Evolutionary conservation across 2,329 filamentous ascomycete species (phyloP), one percentile per base, ranked within the genome.

Genomic region (Chalaropsis ovoidea): DNA sequence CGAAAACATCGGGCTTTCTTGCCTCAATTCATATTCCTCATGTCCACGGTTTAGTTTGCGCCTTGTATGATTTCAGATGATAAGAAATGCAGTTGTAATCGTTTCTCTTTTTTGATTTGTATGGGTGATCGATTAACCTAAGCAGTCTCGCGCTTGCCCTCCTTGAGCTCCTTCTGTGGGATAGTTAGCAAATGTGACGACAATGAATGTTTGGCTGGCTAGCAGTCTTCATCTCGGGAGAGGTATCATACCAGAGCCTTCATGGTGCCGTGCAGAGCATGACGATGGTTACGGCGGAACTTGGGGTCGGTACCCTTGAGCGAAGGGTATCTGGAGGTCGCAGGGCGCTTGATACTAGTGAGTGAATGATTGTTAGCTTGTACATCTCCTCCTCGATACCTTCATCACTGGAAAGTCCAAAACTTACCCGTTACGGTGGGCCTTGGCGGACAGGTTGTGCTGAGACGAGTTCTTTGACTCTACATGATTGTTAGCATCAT

Each of bases 401-500:
- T 47, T 60, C 47, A 15, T 52, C 47, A 13, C 19, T 11, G 19
- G 15, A 35, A 60, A 63, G 39, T 39, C 47, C 49, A 52, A 27
- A 52, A 61, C 62, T 61, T 68, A 96, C 93, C 94, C 94, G 85
- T 99, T 99, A 78, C 88, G 87, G 88, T 99, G 94, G 82, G 91
- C 92, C 89, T 99, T 99, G 84, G 89, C 89, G 79, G 85, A 86
- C 87, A 94, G 89, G 83, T 96, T 96, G 84, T 96, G 91, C 86
- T 97, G 93, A 76, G 93, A 96, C 82, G 90, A 95, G 88, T 97
- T 97, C 91, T 97, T 97, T 76, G 94, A 97, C 86, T 97, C 92
- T 96, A 78, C 67, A 47, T 62, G 69, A 35, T 43, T 60, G 67
- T 68, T 66, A 67, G 66, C 39, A 52, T 31, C 10, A 15, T 24